Base-by-base conservation (phyloP, 306 rosid species). In the Cucumis hystrix region DNA sequence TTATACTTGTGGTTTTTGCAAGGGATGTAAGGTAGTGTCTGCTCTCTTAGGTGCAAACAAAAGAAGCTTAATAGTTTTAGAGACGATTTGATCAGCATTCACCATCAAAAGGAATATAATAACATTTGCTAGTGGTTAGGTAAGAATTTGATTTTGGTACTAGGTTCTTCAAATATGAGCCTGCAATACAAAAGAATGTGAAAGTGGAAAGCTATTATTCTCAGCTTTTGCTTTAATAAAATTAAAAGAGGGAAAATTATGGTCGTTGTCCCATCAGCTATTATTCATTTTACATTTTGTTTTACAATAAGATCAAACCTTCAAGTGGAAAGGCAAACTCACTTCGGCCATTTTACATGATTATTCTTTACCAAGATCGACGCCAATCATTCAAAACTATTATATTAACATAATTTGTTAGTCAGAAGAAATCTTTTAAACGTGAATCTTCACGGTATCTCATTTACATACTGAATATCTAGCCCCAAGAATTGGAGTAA, bases 121-220 rank as follows among this genome's bases (percentile, higher is more conserved):
- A 5, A 51, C 15, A 25, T 72, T 15, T 25, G 60, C 10, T 0
- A 14, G 61, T 72, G 45, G 77, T 17, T 25, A 52, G 77, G 61
- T 72, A 72, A 49, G 76, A 72, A 73, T 40, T 67, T n/a, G 76
- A 49, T 21, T 73, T 73, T 30, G 63, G 77, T 10, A 52, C 33
- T 28, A 73, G 58, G 77, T 73, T 73, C 62, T 52, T 28, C 58
- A 8, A 54, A 49, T 51, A 5, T 25, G n/a, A 28, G 17, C 9
- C 6, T 28, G 39, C 56, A 28, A 71, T 49, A 52, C 52, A 14
- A 17, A 2, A 25, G 5, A 51, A 51, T 72, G 77, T 51, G 60
- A 3, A 71, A 17, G 37, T 72, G 61, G 11, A 17, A 16, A 28
- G 45, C 28, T 45, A 30, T 30, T 52, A 30, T 73, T 73, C 77